These are phyloP conservation scores for Capsicum baccatum DNA, from an alignment of 257 asterid genomes.

Conservation along the genomic window DNA sequence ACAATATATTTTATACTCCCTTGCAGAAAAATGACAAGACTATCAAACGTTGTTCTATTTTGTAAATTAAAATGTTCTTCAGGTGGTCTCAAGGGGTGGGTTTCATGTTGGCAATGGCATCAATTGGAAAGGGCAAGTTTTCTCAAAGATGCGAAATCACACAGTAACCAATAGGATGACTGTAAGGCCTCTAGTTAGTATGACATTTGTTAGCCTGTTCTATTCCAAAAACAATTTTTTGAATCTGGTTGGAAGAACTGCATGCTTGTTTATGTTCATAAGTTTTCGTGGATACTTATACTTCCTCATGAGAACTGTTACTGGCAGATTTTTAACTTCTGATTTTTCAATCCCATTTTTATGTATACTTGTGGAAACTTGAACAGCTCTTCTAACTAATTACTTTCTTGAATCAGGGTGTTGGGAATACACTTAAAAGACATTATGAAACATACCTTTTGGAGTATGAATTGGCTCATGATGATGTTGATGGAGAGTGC, in stretches of 20 bases:
- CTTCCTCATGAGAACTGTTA: background rate
- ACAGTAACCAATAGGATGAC: conserved; percentile 97
- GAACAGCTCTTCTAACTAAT: background rate
- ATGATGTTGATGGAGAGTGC: conserved; percentile 99
- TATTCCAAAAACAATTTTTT: background rate
- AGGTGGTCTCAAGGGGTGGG: conserved; percentile 99
- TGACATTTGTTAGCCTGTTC: background rate
- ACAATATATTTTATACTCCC: background rate
- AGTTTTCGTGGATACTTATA: background rate
- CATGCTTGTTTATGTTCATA: background rate
- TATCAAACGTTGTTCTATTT: conserved; percentile 4
- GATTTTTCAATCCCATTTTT: background rate
- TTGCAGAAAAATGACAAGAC: background rate
- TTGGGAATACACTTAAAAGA: conserved; percentile 95
- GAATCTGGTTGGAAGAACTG: background rate
- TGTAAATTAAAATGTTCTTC: conserved; percentile 26
- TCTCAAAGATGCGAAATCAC: conserved; percentile 99
- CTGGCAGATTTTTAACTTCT: background rate
- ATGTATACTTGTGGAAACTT: background rate
- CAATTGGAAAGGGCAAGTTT: conserved; percentile 99
- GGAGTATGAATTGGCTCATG: conserved; percentile 98
- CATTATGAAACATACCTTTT: conserved; percentile 96
- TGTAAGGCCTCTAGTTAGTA: conserved; percentile 44
- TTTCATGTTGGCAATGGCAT: conserved; percentile 98
- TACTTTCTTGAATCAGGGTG: conserved; percentile 68